phyloP scores from a whole-genome alignment of 2,329 filamentous ascomycete species.

The Ilyonectria destructans region DNA sequence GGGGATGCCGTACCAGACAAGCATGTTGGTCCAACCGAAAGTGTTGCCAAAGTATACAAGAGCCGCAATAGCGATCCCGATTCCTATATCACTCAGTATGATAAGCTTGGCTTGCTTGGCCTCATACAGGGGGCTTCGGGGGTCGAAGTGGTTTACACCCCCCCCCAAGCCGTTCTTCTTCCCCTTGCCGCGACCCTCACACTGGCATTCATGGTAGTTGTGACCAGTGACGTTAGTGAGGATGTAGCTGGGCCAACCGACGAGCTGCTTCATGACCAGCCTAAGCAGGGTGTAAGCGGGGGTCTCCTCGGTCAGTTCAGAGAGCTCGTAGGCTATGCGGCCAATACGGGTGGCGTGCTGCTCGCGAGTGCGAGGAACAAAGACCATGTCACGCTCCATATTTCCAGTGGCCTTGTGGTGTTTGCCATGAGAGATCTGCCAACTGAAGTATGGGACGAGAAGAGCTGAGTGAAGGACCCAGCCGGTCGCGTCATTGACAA shows the following conservation, averaged over 20 bases:
- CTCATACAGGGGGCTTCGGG: conserved; percentile 91
- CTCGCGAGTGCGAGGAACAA: conserved; percentile 91
- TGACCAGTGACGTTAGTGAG: conserved; percentile 95
- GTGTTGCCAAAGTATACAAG: conserved; percentile 81
- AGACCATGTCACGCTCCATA: conserved; percentile 99
- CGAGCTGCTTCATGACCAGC: conserved; percentile 87
- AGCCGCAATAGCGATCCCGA: conserved; percentile 73
- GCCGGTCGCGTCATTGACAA: conserved; percentile 86
- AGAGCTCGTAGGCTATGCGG: conserved; percentile 83
- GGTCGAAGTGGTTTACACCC: conserved; percentile 98
- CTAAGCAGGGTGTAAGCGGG: conserved; percentile 84
- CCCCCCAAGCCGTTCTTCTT: conserved; percentile 85
- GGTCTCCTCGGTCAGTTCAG: conserved; percentile 94
- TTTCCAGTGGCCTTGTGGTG: conserved; percentile 99
- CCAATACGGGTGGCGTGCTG: conserved; percentile 84
- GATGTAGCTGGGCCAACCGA: conserved; percentile 95
- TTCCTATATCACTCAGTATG: conserved; percentile 87
- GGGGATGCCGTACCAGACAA: conserved; percentile 95
- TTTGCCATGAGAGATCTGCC: conserved; percentile 99
- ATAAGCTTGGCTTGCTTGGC: conserved; percentile 92
- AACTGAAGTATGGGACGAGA: conserved; percentile 97
- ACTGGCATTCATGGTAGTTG: conserved; percentile 92
- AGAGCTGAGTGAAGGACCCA: conserved; percentile 92
- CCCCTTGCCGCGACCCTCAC: conserved; percentile 92
- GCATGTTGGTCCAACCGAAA: conserved; percentile 88